Evolutionary conservation across 2,329 filamentous ascomycete genomes (phyloP).

Genomic region (Sclerotinia trifoliorum): DNA sequence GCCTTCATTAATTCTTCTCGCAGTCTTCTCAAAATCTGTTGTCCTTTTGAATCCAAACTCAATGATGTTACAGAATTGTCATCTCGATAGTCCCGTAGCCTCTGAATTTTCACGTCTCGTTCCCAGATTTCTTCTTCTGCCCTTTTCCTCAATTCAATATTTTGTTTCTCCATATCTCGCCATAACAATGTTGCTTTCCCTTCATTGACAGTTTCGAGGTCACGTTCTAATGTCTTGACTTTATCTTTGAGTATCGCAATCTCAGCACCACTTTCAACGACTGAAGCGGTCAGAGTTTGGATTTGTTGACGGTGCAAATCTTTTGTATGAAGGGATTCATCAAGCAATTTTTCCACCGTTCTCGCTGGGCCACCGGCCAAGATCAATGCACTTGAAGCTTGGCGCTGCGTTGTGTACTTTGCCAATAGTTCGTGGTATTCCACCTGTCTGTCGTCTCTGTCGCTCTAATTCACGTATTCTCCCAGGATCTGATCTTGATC

Average conservation of each 20-base stretch:
- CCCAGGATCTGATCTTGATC: not conserved
- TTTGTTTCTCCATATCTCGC: not conserved
- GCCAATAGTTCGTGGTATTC: not conserved
- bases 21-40: constrained; percentile 7
- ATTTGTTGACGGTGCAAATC: constrained; percentile 11
- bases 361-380: not conserved
- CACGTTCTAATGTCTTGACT: not conserved
- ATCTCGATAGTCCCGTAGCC: not conserved
- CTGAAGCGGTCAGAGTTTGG: not conserved
- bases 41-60: constrained; percentile 4
- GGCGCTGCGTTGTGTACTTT: not conserved
- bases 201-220: not conserved
- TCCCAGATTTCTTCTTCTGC: not conserved
- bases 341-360: not conserved
- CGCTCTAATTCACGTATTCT: not conserved
- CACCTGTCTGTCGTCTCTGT: not conserved
- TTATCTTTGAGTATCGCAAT: not conserved
- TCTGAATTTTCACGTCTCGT: not conserved
- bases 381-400: not conserved
- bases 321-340: not conserved
- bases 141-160: not conserved
- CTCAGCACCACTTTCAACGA: not conserved
- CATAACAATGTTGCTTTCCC: not conserved
- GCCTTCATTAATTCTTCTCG: not conserved
- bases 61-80: constrained; percentile 8